Conservation (phyloP, 768 basidiomycete genomes). For the Cystobasidium onofrii region DNA sequence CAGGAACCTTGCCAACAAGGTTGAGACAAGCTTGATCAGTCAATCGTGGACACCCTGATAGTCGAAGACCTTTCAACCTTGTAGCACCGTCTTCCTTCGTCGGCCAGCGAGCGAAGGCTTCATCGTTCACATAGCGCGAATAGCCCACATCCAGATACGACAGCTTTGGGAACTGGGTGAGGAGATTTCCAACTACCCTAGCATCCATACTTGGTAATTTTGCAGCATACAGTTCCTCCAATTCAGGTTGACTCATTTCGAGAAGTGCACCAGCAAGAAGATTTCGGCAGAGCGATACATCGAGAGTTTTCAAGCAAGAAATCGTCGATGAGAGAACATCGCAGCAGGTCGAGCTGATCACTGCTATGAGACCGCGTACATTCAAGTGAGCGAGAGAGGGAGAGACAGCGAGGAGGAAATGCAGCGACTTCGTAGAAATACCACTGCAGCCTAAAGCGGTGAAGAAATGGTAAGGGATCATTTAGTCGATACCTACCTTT, state of each 20-base stretch:
- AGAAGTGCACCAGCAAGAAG: slow-evolving; percentile 5
- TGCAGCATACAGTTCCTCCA: not conserved
- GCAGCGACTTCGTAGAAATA: slow-evolving; percentile 8
- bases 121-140: slow-evolving; percentile 2
- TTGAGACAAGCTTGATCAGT: not conserved
- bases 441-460: slow-evolving; percentile 2
- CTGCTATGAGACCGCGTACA: slow-evolving; percentile 11
- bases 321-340: not conserved
- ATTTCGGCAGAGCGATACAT: slow-evolving; percentile 21
- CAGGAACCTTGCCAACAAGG: not conserved
- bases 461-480: not conserved
- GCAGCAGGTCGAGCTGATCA: slow-evolving; percentile 10
- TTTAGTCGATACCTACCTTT: not conserved
- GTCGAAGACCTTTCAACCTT: not conserved
- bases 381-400: not conserved
- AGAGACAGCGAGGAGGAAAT: slow-evolving; percentile 14
- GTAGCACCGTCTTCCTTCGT: not conserved
- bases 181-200: not conserved
- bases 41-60: not conserved
- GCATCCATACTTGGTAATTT: slow-evolving; percentile 9
- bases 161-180: not conserved
- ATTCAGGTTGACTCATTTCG: slow-evolving; percentile 1
- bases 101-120: not conserved
- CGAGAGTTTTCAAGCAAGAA: not conserved
- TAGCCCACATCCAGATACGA: not conserved